Conservation (phyloP, 495 filamentous ascomycete genomes). For the Barbatosphaeria neglecta region DNA sequence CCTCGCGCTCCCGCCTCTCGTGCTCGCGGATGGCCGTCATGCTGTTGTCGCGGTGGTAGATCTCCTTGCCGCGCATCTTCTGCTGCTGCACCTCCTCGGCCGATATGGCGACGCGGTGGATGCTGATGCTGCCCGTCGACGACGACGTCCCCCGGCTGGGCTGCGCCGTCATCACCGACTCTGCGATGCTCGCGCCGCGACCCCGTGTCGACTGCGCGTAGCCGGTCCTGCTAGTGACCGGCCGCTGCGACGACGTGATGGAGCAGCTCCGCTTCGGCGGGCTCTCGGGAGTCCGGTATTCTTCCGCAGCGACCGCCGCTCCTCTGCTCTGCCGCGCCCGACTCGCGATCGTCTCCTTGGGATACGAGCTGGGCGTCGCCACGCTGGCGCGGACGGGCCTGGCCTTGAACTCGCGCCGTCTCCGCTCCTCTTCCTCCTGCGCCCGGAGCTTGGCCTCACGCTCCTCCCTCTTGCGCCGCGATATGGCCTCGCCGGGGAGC, state of each 20-base stretch:
- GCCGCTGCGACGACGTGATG: neutral
- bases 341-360: slow-evolving; percentile 46
- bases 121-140: slow-evolving; percentile 25
- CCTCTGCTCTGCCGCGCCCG: slow-evolving; percentile 41
- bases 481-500: slow-evolving; percentile 62
- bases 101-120: slow-evolving; percentile 33
- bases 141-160: slow-evolving; percentile 22
- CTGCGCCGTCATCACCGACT: slow-evolving; percentile 6
- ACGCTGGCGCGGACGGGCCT: slow-evolving; percentile 40
- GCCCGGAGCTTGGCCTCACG: slow-evolving; percentile 51
- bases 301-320: slow-evolving; percentile 3
- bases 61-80: slow-evolving; percentile 44
- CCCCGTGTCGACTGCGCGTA: neutral
- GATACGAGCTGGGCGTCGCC: slow-evolving; percentile 19
- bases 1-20: slow-evolving; percentile 44
- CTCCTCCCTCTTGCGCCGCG: slow-evolving; percentile 54
- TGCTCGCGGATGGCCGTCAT: slow-evolving; percentile 36
- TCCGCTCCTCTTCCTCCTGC: slow-evolving; percentile 47
- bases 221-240: neutral
- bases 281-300: slow-evolving; percentile 5
- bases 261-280: neutral
- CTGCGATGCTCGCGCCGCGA: slow-evolving; percentile 7
- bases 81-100: slow-evolving; percentile 38
- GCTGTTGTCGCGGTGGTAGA: slow-evolving; percentile 46
- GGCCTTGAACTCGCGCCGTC: slow-evolving; percentile 53